phyloP scores from a whole-genome alignment of 371 early-diverging fungal genomes.

The Capniomyces stellatus region DNA sequence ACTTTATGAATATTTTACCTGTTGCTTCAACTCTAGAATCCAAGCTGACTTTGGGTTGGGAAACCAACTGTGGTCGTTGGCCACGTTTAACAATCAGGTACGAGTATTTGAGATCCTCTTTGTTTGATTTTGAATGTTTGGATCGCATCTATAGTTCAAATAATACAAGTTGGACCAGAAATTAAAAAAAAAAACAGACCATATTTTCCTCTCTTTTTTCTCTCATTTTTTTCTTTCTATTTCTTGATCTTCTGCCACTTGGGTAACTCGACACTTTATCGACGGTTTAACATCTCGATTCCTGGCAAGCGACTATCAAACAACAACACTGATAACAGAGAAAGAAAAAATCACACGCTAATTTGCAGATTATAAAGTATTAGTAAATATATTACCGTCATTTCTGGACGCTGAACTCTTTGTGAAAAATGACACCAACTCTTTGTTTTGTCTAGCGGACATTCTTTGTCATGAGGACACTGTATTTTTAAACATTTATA shows the following conservation, averaged over 20 bases:
- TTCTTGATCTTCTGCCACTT: neutral
- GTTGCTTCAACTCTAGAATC: no score
- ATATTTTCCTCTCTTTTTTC: neutral
- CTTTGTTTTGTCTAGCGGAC: constrained; percentile 37
- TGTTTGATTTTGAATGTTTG: constrained; percentile 45
- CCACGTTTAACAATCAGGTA: constrained; percentile 61
- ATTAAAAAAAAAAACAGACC: neutral
- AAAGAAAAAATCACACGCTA: no score
- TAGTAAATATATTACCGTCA: no score
- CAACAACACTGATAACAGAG: no score
- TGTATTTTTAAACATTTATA: no score
- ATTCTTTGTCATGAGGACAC: constrained; percentile 53
- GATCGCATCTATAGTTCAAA: constrained; percentile 32
- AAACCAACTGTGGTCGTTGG: constrained; percentile 35
- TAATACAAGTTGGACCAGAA: constrained; percentile 8
- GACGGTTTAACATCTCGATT: neutral
- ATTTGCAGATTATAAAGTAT: no score
- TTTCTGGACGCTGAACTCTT: constrained; percentile 46
- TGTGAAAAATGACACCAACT: constrained; percentile 80
- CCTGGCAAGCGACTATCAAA: neutral
- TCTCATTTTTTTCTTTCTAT: neutral
- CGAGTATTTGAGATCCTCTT: constrained; percentile 59
- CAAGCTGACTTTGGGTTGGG: no score
- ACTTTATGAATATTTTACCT: no score
- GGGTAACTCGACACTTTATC: neutral